Base-by-base conservation (phyloP, 371 early-diverging fungal genomes). In the Haplosporangium sp. region DNA sequence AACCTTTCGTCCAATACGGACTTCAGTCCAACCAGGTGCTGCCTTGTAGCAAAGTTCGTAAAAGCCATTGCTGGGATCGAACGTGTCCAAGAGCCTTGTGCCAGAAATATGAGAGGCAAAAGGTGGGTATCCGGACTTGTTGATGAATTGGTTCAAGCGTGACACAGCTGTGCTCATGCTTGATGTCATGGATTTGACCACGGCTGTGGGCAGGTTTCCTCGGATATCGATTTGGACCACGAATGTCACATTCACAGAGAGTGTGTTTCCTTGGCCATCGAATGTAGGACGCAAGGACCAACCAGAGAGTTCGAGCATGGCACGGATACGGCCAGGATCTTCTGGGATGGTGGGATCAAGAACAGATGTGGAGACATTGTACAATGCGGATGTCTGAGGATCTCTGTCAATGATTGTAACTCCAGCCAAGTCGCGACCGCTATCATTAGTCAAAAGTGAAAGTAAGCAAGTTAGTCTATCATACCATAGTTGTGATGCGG, bases 361-460 rank as follows among this genome's bases (percentile, higher is more conserved):
- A 3, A 91, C 88, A 38, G 90, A 90, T 5, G 90, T 86, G n/a
- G 88, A 86, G 4, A 91, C 89, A 55, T 87, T 87, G 58, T 86
- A 87, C 34, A 93, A 85, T 5, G 88, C 82, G 0, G 89, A 88
- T 2, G 85, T 84, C 35, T 67, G 70, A 7, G 89, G 86, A 67
- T 91, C 91, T 2, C 87, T 85, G 44, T 90, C 90, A 53, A 90
- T 83, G 19, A 83, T 89, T 4, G 88, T 86, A 9, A 88, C 86
- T 17, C 86, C 87, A 7, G 86, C 84, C 44, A 89, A 85, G 66
- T 91, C 91, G 40, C 89, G 79, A 19, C 83, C 82, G 56, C 74
- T 85, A 15, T 56, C 4, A 59, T 9, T 40, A 42, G 45, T 40
- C 34, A 53, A 40, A 2, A 9, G 13, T 50, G 2, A 47, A 61